phyloP scores from a whole-genome alignment of 176 grass and related monocot genomes.

The Sorghum bicolor region Sorghum_bicolor_NCBIv3 NC_012873.2:66668001-66668500 shows the following conservation, averaged over 20 bases:
- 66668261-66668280: neutral
- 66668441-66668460: no score
- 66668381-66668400: no score
- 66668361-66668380: no score
- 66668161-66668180: neutral
- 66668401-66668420: no score
- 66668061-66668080: neutral
- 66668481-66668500: no score
- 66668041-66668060: neutral
- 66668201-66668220: neutral
- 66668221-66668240: neutral
- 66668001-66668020: slow-evolving; percentile 50
- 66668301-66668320: neutral
- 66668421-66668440: no score
- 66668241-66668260: neutral
- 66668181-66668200: slow-evolving; percentile 9
- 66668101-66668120: neutral
- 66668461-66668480: no score
- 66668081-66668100: neutral
- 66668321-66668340: neutral
- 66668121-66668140: neutral
- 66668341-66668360: no score
- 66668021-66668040: neutral
- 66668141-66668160: neutral
- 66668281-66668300: neutral